These are phyloP conservation scores for Trametes cingulata DNA, from an alignment of 768 basidiomycete genomes.

Conservation along the genomic window DNA sequence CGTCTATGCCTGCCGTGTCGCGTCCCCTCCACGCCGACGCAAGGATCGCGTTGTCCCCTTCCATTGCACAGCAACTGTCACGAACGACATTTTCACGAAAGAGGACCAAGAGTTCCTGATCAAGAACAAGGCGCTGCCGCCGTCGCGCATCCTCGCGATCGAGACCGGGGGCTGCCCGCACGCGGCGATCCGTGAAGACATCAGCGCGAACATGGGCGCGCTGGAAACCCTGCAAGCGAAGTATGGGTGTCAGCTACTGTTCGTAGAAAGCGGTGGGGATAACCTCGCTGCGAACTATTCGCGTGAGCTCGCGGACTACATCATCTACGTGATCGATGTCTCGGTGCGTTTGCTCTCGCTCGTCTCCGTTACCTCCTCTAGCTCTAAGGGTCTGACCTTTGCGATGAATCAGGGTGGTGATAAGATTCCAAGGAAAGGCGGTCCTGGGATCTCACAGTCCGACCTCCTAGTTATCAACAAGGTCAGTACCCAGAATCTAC, in stretches of 20 bases:
- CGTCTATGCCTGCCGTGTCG: constrained; percentile 23
- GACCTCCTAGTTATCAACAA: constrained; percentile 96
- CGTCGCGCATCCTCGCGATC: constrained; percentile 88
- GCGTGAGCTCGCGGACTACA: constrained; percentile 94
- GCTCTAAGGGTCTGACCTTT: neutral
- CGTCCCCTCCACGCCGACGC: constrained; percentile 4
- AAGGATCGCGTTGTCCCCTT: constrained; percentile 1
- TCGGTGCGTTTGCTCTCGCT: constrained; percentile 45
- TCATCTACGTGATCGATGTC: constrained; percentile 91
- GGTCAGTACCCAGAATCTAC: constrained; percentile 39
- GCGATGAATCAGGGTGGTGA: constrained; percentile 69
- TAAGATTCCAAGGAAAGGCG: constrained; percentile 98
- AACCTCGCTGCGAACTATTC: constrained; percentile 98
- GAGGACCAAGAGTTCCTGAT: constrained; percentile 99
- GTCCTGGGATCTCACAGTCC: constrained; percentile 95
- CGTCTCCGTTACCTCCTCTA: neutral
- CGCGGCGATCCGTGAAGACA: constrained; percentile 97
- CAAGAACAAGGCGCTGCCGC: constrained; percentile 83
- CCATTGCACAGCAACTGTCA: constrained; percentile 72
- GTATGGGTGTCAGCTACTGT: constrained; percentile 85
- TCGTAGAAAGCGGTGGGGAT: constrained; percentile 96
- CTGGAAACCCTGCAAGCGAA: constrained; percentile 92
- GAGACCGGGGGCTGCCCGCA: constrained; percentile 99
- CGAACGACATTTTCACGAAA: constrained; percentile 99
- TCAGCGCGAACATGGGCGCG: constrained; percentile 95